phyloP scores from a whole-genome alignment of 1,284 basidiomycete genomes.

The Phlebopus sp. region DNA sequence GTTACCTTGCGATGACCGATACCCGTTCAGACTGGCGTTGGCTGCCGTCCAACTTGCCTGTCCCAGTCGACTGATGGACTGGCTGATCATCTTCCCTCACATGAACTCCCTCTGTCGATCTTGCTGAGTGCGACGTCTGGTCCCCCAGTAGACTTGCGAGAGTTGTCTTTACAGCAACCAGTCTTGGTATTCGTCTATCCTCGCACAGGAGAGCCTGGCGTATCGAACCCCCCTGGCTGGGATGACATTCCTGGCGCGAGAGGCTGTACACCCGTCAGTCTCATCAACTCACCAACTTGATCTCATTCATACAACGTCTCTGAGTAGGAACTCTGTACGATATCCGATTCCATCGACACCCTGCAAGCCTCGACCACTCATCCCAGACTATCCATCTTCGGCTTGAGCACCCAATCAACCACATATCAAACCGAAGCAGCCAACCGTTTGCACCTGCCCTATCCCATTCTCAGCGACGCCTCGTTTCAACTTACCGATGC shows the following conservation, averaged over 20 bases:
- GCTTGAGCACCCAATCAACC: conserved; percentile 18
- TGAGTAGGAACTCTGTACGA: conserved; percentile 18
- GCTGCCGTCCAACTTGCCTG: conserved; percentile 14
- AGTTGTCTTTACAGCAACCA: conserved; percentile 13
- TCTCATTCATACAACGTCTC: neutral
- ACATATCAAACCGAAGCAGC: conserved; percentile 21
- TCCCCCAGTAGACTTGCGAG: conserved; percentile 11
- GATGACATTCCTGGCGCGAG: conserved; percentile 26
- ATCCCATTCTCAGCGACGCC: conserved; percentile 22
- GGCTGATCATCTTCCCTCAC: conserved; percentile 12
- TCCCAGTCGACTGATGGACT: conserved; percentile 15
- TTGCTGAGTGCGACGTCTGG: conserved; percentile 8
- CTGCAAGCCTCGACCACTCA: conserved; percentile 1
- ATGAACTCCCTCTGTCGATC: neutral
- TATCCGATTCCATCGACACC: conserved; percentile 11
- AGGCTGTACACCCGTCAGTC: conserved; percentile 24
- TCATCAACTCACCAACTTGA: too few relatives aligned
- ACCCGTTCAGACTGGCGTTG: conserved; percentile 8
- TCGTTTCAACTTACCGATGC: conserved; percentile 2
- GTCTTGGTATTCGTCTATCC: conserved; percentile 24
- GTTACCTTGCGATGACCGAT: too few relatives aligned
- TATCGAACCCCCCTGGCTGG: conserved; percentile 18
- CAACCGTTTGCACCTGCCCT: conserved; percentile 17
- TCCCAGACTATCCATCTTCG: conserved; percentile 12
- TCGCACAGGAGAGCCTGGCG: conserved; percentile 14